Base-by-base conservation (phyloP, 2,329 filamentous ascomycete species). In the Ascochyta koolunga region DNA sequence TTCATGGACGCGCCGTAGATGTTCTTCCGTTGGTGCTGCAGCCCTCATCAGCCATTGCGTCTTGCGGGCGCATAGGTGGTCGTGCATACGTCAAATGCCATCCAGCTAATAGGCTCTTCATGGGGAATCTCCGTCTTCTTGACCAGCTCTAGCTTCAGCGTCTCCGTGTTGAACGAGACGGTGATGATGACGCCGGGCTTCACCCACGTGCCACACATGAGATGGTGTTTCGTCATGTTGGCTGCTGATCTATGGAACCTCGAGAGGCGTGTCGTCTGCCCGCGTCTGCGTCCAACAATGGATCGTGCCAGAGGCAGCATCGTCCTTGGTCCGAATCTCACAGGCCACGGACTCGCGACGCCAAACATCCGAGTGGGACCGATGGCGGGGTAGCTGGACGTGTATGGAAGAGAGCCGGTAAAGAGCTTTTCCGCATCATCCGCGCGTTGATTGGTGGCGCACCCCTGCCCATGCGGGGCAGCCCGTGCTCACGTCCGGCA, bases 121-220 rank as follows among this genome's bases (percentile, higher is more conserved):
- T 89, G 77, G 4, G 90, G 88, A 51, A 96, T 95, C 54, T 87
- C 85, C 1, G 90, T 95, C 65, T 88, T 86, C 79, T 93, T 92
- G 69, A 96, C 78, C 68, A 95, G 77, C 62, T 88, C 83, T 56
- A 96, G 77, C 6, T 87, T 88, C 61, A 92, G 79, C 33, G 85
- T 86, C 76, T 93, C 89, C 64, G 93, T 90, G 77, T 96, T 90
- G 71, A 96, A 96, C 56, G 88, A 85, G 56, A 96, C 88, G 0
- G 91, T 96, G 77, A 95, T 95, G 69, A 96, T 95, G 73, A 91
- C 90, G 40, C 91, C 91, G 50, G 91, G 91, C 54, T 89, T 89
- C 57, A 90, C 93, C 91, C 91, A 96, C 50, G 91, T 96, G 59
- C 91, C 91, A 69, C 93, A 86, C 89, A 96, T 95, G 72, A 96